Evolutionary conservation across 345 rosid species (phyloP), one percentile per base, ranked within the genome.

Genomic region (Mangifera indica): DNA sequence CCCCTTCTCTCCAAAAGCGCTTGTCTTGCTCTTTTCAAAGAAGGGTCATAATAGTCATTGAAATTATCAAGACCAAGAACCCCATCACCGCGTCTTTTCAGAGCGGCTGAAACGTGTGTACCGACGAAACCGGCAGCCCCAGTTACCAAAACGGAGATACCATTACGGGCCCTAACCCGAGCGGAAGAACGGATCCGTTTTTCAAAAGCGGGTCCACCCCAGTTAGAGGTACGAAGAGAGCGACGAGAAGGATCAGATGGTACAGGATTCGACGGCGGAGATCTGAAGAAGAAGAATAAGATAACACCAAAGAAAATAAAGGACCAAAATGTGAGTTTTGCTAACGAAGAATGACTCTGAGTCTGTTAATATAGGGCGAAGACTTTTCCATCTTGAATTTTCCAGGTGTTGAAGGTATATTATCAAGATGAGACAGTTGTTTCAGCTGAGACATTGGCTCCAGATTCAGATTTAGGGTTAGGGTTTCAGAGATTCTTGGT

Each of bases 321-420:
- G 67, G 97, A 88, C 95, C 97, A 84, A 67, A 94, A 89, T 78
- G 93, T 83, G 72, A 92, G 91, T 70, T 92, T 94, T 26, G 85
- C 85, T n/a, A 84, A 75, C 3, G 94, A 88, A 2, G 91, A 86
- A 71, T 92, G 98, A 90, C 86, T 73, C 96, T 78, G 67, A 83
- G 46, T 17, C 93, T 84, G 71, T 77, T 76, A 2, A 80, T 53
- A 78, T 85, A 89, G 0, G 93, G 79, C 10, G 42, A 37, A 37
- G 96, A 86, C 79, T 90, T 93, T 24, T 93, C 98, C 88, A 93
- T 91, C 91, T 93, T 93, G 93, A 93, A 91, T 71, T 93, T 93
- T 49, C 96, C 98, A 2, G 96, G 93, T 44, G 97, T 91, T 46
- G 97, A 91, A 10, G 98, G 97, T 59, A 73, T 85, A 78, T 89